Evolutionary conservation across 1,284 basidiomycete genomes (phyloP), one percentile per base, ranked within the genome.

Genomic region (Moesziomyces globuligerus): DNA sequence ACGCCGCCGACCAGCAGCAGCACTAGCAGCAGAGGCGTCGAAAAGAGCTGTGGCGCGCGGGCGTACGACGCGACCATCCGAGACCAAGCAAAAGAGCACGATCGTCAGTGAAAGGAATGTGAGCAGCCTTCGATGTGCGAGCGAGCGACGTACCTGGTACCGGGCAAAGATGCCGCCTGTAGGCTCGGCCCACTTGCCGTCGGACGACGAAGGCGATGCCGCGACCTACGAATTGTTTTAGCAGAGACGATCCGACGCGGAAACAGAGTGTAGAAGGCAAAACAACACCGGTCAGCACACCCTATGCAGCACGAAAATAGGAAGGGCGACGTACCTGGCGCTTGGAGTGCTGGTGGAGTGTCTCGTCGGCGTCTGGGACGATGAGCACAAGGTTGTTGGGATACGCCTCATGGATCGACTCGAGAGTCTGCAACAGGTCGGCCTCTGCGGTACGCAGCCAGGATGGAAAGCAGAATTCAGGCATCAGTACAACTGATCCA

Each of bases 31-130:
- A 68, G 64, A 0, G 70, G 64, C 18, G 70, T 64, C 9, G 70
- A 72, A 39, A 72, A 72, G 32, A 72, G 70, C 70, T 72, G 58
- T 24, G n/a, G 2, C 8, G n/a, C n/a, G n/a, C n/a, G n/a, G n/a
- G n/a, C n/a, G n/a, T n/a, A n/a, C n/a, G n/a, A n/a, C n/a, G n/a
- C n/a, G n/a, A n/a, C n/a, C n/a, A n/a, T n/a, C n/a, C n/a, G n/a
- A n/a, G n/a, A n/a, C 3, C 42, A 15, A 13, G 28, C 1, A 18
- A 21, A 9, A 15, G 20, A 29, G 23, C 28, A 15, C 11, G 29
- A 20, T 7, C 18, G 39, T 25, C 32, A 42, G 39, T n/a, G 21
- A 23, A 3, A 17, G 7, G 4, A n/a, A n/a, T n/a, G n/a, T n/a
- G n/a, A n/a, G n/a, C n/a, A n/a, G n/a, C n/a, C n/a, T n/a, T n/a